phyloP scores from a whole-genome alignment of 306 rosid species.

The Aeschynomene evenia region DNA sequence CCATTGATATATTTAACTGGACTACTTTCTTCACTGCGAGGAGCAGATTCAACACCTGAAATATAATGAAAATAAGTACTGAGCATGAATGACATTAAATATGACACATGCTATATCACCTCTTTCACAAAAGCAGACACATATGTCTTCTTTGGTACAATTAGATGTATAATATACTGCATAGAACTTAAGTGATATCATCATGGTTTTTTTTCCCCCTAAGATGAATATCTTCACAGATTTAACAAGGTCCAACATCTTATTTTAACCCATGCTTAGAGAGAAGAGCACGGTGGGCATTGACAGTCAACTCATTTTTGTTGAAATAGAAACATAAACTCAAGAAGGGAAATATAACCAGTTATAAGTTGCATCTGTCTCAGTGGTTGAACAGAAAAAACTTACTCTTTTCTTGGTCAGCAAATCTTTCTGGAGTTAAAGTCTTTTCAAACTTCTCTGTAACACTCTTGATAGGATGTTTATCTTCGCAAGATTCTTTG shows the following conservation, averaged over 20 bases:
- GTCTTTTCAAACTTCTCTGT: slow-evolving; percentile 44
- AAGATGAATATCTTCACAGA: not conserved
- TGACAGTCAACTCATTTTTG: not conserved
- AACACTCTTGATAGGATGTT: slow-evolving; percentile 43
- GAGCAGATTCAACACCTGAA: slow-evolving; percentile 49
- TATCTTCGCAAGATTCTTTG: slow-evolving; percentile 42
- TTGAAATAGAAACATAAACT: not conserved
- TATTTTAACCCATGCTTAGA: slow-evolving; percentile 1
- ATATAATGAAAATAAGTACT: slow-evolving; percentile 18
- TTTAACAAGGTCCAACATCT: not conserved
- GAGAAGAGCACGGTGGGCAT: not conserved
- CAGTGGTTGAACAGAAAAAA: slow-evolving; percentile 16
- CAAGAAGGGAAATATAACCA: not conserved
- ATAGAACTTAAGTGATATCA: not conserved
- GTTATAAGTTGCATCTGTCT: not conserved
- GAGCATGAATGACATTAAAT: not conserved
- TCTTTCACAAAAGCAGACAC: not conserved
- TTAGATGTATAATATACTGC: not conserved
- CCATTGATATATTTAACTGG: slow-evolving; percentile 73
- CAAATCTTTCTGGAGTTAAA: slow-evolving; percentile 36
- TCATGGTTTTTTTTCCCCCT: not conserved
- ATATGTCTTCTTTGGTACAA: not conserved
- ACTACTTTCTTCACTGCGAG: slow-evolving; percentile 39
- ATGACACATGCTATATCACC: not conserved
- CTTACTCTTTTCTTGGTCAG: slow-evolving; percentile 50